Percentiles rank a stretch among this genome's conserved stretches.
phyloP scores from a whole-genome alignment of 2,329 filamentous ascomycete species.

The Bipolaris oryzae region DNA sequence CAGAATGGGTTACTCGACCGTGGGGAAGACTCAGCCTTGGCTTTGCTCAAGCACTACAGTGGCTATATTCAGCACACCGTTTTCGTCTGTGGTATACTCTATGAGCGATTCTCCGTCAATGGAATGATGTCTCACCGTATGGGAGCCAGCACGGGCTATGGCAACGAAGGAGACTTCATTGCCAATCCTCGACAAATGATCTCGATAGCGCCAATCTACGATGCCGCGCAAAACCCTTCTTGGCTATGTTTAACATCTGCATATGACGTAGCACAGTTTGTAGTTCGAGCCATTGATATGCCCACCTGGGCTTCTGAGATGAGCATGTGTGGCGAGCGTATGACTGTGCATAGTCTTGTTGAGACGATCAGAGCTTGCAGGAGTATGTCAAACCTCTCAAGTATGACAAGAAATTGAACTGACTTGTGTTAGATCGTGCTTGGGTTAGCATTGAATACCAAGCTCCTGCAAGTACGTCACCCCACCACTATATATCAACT shows the following conservation, averaged over 20 bases:
- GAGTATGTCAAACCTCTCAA: conserved; percentile 23
- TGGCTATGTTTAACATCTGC: conserved; percentile 70
- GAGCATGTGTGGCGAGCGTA: conserved; percentile 69
- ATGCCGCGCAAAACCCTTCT: conserved; percentile 52
- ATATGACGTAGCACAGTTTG: conserved; percentile 71
- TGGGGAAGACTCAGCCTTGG: conserved; percentile 62
- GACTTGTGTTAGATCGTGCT: conserved; percentile 31
- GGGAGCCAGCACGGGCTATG: conserved; percentile 61
- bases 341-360: conserved; percentile 66
- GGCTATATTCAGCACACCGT: conserved; percentile 69
- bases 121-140: conserved; percentile 67
- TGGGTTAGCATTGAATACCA: conserved; percentile 51
- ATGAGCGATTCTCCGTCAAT: conserved; percentile 73
- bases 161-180: conserved; percentile 68
- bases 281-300: conserved; percentile 71
- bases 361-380: conserved; percentile 52
- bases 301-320: conserved; percentile 71
- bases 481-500: neutral
- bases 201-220: conserved; percentile 66
- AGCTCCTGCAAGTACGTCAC: conserved; percentile 49
- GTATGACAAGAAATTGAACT: conserved; percentile 3
- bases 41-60: conserved; percentile 62
- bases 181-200: conserved; percentile 64
- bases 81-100: conserved; percentile 77
- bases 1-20: conserved; percentile 66